These are phyloP conservation scores for Gliomastix tumulicola DNA, from an alignment of 2,329 filamentous ascomycete species.

Conservation along the genomic window DNA sequence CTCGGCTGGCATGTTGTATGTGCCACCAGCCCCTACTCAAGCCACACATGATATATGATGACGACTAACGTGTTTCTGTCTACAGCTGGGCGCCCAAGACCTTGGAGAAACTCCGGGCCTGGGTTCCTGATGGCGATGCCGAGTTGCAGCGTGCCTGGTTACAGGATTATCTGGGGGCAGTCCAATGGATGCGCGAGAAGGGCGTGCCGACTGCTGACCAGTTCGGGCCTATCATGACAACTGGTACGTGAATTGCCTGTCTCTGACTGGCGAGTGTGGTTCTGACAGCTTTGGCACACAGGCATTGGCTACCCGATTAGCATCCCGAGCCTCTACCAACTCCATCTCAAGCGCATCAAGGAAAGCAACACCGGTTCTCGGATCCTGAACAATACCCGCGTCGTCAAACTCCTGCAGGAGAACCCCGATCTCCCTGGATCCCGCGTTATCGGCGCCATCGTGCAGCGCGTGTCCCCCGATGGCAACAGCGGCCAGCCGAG, in stretches of 20 bases:
- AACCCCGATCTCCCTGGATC: background rate
- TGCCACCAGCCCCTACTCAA: background rate
- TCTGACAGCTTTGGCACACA: background rate
- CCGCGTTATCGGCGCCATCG: background rate
- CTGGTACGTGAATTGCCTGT: background rate
- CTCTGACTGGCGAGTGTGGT: too few relatives aligned
- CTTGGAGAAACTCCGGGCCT: background rate
- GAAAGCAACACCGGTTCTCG: constrained; percentile 1
- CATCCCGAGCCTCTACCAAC: background rate
- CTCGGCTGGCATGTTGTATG: constrained; percentile 3
- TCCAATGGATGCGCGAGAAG: constrained; percentile 2
- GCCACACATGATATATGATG: too few relatives aligned
- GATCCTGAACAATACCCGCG: background rate
- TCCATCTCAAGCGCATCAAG: background rate
- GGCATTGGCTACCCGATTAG: constrained; percentile 2
- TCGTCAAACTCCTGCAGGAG: background rate
- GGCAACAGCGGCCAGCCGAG: background rate
- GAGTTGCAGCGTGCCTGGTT: background rate
- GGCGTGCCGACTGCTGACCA: background rate
- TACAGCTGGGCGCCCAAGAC: constrained; percentile 1
- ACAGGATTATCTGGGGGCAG: constrained; percentile 1
- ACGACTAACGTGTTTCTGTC: background rate
- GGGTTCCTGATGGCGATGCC: constrained; percentile 1
- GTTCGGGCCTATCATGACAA: constrained; percentile 2
- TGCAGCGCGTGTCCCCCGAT: background rate